Evolutionary conservation across 306 rosid genomes (phyloP), one percentile per base, ranked within the genome.

Genomic region (Vigna unguiculata): DNA sequence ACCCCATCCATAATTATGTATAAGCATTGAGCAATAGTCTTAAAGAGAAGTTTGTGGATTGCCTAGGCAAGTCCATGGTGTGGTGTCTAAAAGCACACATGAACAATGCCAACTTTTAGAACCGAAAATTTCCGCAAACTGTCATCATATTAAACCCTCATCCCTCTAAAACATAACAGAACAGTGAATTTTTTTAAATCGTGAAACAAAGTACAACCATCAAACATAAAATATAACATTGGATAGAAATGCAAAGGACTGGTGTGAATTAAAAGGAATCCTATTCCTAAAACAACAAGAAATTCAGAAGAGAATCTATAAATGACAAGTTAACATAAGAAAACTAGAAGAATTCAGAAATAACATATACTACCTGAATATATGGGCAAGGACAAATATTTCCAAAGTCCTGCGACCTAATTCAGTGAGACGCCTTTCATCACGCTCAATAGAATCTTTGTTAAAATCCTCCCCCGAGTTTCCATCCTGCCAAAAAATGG

Each of bases 331-430:
- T 57, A 74, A 66, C 78, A 59, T 19, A 61, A 40, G 61, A 51
- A 32, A 65, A 64, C 14, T 25, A 52, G 15, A 73, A 54, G 60
- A 59, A 67, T 28, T 32, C 70, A 66, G 55, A 82, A 76, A 51
- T 65, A 28, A 54, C 71, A 66, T 63, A 45, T 28, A 36, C 38
- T 83, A 96, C 99, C 98, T 92, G 86, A 88, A 96, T 59, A 96
- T 87, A 81, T 96, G 97, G 28, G 93, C 93, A 85, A 96, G 98
- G 78, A 93, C 97, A 92, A 92, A 96, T 83, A 96, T 92, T 88
- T 96, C 99, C 75, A 96, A 91, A 82, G 98, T 92, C 86, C 96
- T 92, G 28, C 97, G 96, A 67, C 99, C 99, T 84, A 96, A 84
- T 81, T 96, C 98, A 4, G 99, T 92, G 54, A 96, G 98, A 73